A percentile compares a stretch with the other conserved stretches of the same genome.
Conservation (phyloP, 345 rosid species). For the Populus tremula region DNA sequence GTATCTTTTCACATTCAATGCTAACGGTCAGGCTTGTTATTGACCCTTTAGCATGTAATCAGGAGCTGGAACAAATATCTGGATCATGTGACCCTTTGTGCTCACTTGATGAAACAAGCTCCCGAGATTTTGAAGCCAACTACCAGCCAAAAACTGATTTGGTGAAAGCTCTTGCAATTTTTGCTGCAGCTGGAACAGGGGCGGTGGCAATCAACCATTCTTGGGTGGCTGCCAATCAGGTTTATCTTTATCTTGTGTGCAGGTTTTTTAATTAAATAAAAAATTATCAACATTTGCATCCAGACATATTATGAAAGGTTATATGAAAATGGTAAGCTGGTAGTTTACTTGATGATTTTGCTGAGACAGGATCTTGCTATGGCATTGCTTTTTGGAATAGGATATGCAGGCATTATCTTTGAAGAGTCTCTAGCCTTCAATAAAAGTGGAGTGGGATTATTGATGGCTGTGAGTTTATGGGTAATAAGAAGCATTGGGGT, state of each 20-base stretch:
- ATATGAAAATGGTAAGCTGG: not conserved
- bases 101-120: slow-evolving; percentile 83
- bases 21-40: not conserved
- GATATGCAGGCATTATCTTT: slow-evolving; percentile 85
- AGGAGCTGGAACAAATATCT: slow-evolving; percentile 54
- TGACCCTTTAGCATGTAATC: slow-evolving; percentile 30
- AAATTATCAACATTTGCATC: not conserved
- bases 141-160: slow-evolving; percentile 86
- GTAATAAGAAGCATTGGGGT: slow-evolving; percentile 84
- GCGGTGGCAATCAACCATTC: slow-evolving; percentile 83
- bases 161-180: slow-evolving; percentile 68
- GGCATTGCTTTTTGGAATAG: slow-evolving; percentile 82
- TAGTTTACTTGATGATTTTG: slow-evolving; percentile 23
- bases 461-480: slow-evolving; percentile 99
- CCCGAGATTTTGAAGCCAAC: slow-evolving; percentile 56
- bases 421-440: slow-evolving; percentile 94
- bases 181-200: slow-evolving; percentile 79
- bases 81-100: slow-evolving; percentile 87
- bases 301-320: not conserved
- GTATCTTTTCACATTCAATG: not conserved
- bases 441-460: slow-evolving; percentile 88
- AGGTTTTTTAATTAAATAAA: not conserved
- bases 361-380: slow-evolving; percentile 83
- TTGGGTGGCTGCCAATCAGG: slow-evolving; percentile 98
- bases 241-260: slow-evolving; percentile 8